Evolutionary conservation across 805 yeast species (phyloP).

Genomic region (Pichia scutulata): DNA sequence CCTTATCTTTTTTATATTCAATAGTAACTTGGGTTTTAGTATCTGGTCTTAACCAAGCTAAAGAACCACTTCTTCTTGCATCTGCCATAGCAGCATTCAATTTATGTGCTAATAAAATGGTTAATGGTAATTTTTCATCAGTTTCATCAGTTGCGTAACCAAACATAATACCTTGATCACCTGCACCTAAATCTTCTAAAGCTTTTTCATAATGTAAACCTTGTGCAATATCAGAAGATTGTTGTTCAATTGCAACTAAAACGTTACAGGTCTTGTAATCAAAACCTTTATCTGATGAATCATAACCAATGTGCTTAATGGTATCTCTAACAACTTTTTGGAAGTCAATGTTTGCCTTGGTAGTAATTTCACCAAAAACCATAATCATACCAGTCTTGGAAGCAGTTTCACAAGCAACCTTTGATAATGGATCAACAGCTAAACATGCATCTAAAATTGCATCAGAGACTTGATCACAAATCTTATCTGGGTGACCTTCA

Average conservation of each 20-base stretch:
- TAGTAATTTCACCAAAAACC: slow-evolving; percentile 99
- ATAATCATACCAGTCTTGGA: slow-evolving; percentile 98
- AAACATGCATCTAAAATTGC: slow-evolving; percentile 98
- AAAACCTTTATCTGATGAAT: slow-evolving; percentile 90
- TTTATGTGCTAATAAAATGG: slow-evolving; percentile 89
- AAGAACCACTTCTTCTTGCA: slow-evolving; percentile 93
- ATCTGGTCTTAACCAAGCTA: slow-evolving; percentile 98
- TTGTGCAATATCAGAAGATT: slow-evolving; percentile 98
- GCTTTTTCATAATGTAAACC: slow-evolving; percentile 97
- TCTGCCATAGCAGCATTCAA: slow-evolving; percentile 93
- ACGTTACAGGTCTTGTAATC: slow-evolving; percentile 99
- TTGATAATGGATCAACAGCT: slow-evolving; percentile 90
- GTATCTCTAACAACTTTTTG: slow-evolving; percentile 98
- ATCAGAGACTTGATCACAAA: slow-evolving; percentile 98
- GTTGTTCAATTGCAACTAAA: slow-evolving; percentile 98
- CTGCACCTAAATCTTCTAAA: slow-evolving; percentile 97
- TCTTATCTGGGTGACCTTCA: slow-evolving; percentile 93
- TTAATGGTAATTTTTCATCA: slow-evolving; percentile 93
- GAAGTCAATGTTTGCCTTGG: slow-evolving; percentile 91
- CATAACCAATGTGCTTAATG: slow-evolving; percentile 97
- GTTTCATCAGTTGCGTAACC: slow-evolving; percentile 99
- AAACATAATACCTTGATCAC: slow-evolving; percentile 99
- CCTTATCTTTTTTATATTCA: slow-evolving; percentile 88
- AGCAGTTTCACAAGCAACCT: slow-evolving; percentile 99
- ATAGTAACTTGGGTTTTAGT: slow-evolving; percentile 99